These are phyloP conservation scores for Diophrys sp. DNA, from an alignment of 73 alveolate genomes.

Conservation along the genomic window DNA sequence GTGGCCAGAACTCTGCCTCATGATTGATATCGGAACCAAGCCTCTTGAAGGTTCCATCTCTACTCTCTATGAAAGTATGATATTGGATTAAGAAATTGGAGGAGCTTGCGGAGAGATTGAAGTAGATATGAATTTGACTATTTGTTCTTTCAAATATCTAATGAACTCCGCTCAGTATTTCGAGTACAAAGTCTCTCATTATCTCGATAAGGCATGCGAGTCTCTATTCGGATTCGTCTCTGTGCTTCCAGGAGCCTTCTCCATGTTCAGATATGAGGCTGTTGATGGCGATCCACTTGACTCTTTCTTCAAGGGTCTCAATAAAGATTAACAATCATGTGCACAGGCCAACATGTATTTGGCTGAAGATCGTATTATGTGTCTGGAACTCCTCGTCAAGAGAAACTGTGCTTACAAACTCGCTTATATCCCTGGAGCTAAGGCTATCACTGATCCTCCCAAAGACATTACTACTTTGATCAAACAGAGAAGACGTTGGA, in stretches of 20 bases:
- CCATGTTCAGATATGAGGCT: conserved; percentile 62
- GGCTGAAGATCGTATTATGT: conserved; percentile 72
- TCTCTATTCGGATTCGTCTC: conserved; percentile 38
- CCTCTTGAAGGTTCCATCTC: conserved; percentile 30
- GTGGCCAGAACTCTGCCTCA: conserved; percentile 35
- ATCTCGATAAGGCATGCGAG: conserved; percentile 47
- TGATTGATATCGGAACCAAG: conserved; percentile 50
- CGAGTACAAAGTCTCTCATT: conserved; percentile 48
- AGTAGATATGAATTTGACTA: conserved; percentile 8
- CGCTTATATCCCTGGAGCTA: conserved; percentile 46
- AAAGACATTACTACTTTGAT: conserved; percentile 23
- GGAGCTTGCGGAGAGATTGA: conserved; percentile 64
- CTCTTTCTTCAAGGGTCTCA: conserved; percentile 42
- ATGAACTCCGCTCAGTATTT: conserved; percentile 24
- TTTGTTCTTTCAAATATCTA: neutral
- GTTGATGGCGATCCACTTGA: conserved; percentile 47
- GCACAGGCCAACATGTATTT: conserved; percentile 51
- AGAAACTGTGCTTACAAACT: conserved; percentile 6
- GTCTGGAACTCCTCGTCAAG: conserved; percentile 44
- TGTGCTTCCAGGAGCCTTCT: conserved; percentile 67
- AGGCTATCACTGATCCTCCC: conserved; percentile 65
- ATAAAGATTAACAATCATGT: conserved; percentile 28
- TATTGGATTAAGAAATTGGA: conserved; percentile 18
- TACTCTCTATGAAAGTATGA: conserved; percentile 26
- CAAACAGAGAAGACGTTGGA: conserved; percentile 68